Evolutionary conservation across 2,329 filamentous ascomycete species (phyloP).

Genomic region (Epicoccum nigrum): DNA sequence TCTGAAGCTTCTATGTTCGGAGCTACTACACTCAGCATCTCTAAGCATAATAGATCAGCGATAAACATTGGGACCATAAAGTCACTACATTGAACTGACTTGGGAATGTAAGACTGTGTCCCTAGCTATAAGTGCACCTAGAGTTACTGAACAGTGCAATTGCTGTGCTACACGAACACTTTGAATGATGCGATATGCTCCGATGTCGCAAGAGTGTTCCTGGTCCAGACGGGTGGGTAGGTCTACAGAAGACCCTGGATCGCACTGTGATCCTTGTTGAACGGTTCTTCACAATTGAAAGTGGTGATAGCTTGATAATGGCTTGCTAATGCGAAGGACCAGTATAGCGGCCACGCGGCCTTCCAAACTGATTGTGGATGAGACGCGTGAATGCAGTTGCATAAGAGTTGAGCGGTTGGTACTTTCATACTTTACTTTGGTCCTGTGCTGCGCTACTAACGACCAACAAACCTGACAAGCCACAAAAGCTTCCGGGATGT

Average conservation of each 20-base stretch:
- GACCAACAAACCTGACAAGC: constrained; percentile 13
- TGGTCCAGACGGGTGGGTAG: constrained; percentile 4
- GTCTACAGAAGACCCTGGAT: background rate
- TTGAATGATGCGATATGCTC: too few species aligned
- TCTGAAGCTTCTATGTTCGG: too few species aligned
- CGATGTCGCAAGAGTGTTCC: background rate
- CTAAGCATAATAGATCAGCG: too few species aligned
- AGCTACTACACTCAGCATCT: too few species aligned
- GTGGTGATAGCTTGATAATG: constrained; percentile 6
- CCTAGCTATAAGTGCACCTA: too few species aligned
- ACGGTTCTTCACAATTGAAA: constrained; percentile 7
- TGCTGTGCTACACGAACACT: too few species aligned
- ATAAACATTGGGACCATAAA: too few species aligned
- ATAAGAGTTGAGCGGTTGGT: constrained; percentile 1
- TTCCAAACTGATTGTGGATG: background rate
- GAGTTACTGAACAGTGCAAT: too few species aligned
- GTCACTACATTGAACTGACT: too few species aligned
- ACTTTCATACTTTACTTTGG: constrained; percentile 1
- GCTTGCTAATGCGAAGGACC: background rate
- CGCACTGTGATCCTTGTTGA: constrained; percentile 3
- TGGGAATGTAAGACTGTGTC: too few species aligned
- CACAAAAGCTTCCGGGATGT: constrained; percentile 5
- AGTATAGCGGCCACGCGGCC: background rate
- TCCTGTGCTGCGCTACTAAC: constrained; percentile 3
- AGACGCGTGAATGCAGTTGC: background rate